Base-by-base conservation (phyloP, 2,329 filamentous ascomycete genomes). In the Fusarium piperis region DNA sequence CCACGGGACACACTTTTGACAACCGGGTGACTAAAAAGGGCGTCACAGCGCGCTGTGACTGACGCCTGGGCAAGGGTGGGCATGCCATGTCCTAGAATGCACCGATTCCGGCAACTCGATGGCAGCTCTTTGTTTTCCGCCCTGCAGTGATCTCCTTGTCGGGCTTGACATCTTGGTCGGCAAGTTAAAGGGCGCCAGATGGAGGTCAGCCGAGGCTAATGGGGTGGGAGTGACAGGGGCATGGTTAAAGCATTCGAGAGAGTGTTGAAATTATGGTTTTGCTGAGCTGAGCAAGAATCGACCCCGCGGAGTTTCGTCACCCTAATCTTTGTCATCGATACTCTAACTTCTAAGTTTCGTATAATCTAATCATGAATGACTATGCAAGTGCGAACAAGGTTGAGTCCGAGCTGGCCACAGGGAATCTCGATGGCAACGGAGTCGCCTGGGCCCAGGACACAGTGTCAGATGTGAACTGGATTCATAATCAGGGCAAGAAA, bases 301-400 rank as follows among this genome's bases (percentile, higher is more conserved):
- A n/a, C 12, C 20, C 20, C 23, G 18, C 20, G 48, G 55, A 59
- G 62, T 62, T 72, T 72, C 36, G 69, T 67, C 65, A 72, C 65
- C 69, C 59, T 59, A 18, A 10, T 23, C 36, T 44, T 62, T 36
- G 35, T 44, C 33, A 61, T 35, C 32, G 20, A 51, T 13, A 13
- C 16, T 51, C 28, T 6, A 57, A 28, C 52, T 55, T 55, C 16
- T 13, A 51, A 48, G 16, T 30, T 30, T 18, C 30, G 44, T 30
- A 51, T 30, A 51, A 30, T 18, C 26, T 16, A 44, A 44, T 44
- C 39, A 44, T 44, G 26, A 51, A 30, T 28, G 26, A 51, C 44
- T 51, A 51, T 51, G 44, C 13, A 51, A 30, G 16, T 48, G 44
- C 10, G 16, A 48, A 30, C 23, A 23, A 48, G n/a, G 13, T 28